Evolutionary conservation across 192 early-diverging fungal species (phyloP), one percentile per base, ranked within the genome.

Genomic region (Chytriomyces hyalinus): DNA sequence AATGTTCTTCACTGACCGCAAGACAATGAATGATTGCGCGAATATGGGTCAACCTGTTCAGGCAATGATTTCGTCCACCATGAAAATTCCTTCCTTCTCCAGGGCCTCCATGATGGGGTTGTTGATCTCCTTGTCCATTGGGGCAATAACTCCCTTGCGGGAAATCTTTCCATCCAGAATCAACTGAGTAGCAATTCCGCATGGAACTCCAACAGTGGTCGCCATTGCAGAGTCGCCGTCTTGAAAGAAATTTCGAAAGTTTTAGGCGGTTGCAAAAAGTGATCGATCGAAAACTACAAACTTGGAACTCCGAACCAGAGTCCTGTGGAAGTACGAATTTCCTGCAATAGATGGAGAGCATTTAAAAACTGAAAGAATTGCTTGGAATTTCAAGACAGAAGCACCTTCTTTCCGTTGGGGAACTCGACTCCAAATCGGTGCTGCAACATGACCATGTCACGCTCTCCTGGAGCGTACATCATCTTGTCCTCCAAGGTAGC

Each of bases 161-260:
- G 17, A 64, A 22, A 84, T 76, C 76, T 88, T 87, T 81, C 97
- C 97, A 79, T 96, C 92, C 70, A 99, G 85, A 8, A 99, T 90
- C 80, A 97, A 84, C 86, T 97, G 92, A 11, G 91, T 90, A 43
- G 95, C 96, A 89, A 99, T 96, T 80, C 94, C 98, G 65, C 95
- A 97, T 47, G 98, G 98, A 22, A 95, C 90, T 73, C 98, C 98
- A 49, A 99, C 98, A 36, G 73, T 75, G 6, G 91, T 96, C 67
- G 98, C 96, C 98, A 99, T 99, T 49, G 98, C 97, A 57, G 92
- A 90, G 88, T 91, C 92, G 26, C 92, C 93, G 77, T 87, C 86
- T 74, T 9, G 2, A 9, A 10, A 43, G 2, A 63, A 63, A 20
- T 63, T 24, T 9, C n/a, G 2, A 2, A 20, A 71, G 69, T n/a